Percentiles rank a stretch among this genome's conserved stretches.
phyloP scores from a whole-genome alignment of 1,284 basidiomycete species.

The Anthracocystis walkeri region DNA sequence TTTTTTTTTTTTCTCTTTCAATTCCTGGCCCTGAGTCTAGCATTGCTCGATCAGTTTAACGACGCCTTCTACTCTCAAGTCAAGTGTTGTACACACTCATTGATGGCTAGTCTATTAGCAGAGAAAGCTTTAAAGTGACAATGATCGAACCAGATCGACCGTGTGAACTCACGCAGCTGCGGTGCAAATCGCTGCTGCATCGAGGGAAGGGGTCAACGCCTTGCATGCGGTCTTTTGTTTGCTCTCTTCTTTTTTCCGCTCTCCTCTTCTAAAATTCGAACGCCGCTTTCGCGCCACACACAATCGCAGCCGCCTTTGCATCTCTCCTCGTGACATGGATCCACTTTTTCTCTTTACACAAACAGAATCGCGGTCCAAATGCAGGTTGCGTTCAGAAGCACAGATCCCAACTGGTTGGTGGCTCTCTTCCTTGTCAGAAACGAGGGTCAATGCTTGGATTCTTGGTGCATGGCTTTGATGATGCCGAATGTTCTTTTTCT shows the following conservation, averaged over 20 bases:
- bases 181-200: constrained; percentile 1
- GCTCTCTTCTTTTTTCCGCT: background rate
- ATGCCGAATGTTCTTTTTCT: too few relatives aligned
- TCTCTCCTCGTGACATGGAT: background rate
- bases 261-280: background rate
- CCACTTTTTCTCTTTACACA: background rate
- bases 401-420: too few relatives aligned
- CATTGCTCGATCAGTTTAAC: background rate
- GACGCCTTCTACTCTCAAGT: background rate
- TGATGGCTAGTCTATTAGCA: background rate
- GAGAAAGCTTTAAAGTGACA: too few relatives aligned
- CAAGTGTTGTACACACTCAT: too few relatives aligned
- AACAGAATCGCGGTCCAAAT: background rate
- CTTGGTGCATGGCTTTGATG: too few relatives aligned
- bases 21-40: background rate
- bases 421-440: too few relatives aligned
- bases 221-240: constrained; percentile 9
- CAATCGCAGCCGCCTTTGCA: background rate
- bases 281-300: constrained; percentile 6
- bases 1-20: background rate
- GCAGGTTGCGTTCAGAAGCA: too few relatives aligned
- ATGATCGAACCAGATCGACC: too few relatives aligned
- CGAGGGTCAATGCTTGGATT: too few relatives aligned
- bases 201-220: background rate
- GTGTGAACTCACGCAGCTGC: background rate